Base-by-base conservation (phyloP, 2,329 filamentous ascomycete genomes). In the Microdochium bolleyi region DNA sequence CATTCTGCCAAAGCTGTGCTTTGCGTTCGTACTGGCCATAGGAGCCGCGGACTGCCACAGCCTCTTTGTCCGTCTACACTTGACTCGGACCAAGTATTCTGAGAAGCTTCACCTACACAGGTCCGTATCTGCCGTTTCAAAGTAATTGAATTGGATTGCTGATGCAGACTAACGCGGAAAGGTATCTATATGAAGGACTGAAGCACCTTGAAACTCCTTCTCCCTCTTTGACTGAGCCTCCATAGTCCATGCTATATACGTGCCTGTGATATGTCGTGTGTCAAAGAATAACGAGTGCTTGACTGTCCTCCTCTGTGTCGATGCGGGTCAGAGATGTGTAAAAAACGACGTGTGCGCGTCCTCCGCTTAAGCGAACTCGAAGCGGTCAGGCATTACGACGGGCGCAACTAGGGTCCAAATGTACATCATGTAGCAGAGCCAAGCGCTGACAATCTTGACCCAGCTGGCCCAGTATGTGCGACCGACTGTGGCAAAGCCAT, bases 391-490 rank as follows among this genome's bases (percentile, higher is more conserved):
- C 62, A 96, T 69, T 48, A 95, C 71, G 37, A 95, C 79, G 2
- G 94, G 94, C 48, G 94, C 94, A 46, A 95, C 77, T 61, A 99
- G 70, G 19, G 89, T 96, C 94, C 94, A 99, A 25, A 85, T 81
- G 65, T 97, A 99, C 70, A 99, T 88, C 51, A 76, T 84, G 70
- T 99, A 96, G 73, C 94, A 99, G 52, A 94, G 85, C 94, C 94
- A 99, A 19, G 92, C 86, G 70, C 92, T 95, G 52, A 96, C 85
- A 69, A 99, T 97, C 83, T 99, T 99, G 61, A 96, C 91, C 94
- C 95, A 99, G 65, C 90, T 96, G 30, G 94, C 94, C 82, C 91
- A 95, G 71, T 97, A 95, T 4, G 92, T 97, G 54, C 94, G 80
- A 21, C 94, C 94, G 3, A 99, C 92, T 0, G 92, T 89, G 2